Base-by-base conservation (phyloP, 129 eudicot genomes). In the Dittrichia graveolens region DNA sequence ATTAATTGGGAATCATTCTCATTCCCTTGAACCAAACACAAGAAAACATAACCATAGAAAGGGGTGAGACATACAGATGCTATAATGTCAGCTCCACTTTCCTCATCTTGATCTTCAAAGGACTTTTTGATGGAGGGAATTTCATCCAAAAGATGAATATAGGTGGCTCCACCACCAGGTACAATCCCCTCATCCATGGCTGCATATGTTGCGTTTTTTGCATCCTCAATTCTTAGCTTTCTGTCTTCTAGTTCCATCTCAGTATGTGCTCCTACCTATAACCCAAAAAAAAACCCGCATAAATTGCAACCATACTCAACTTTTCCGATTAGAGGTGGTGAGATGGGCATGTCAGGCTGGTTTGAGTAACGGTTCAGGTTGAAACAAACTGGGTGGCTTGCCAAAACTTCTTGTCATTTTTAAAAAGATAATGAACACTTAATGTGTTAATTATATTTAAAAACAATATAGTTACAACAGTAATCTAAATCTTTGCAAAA, bases 141-240 rank as follows among this genome's bases (percentile, higher is more conserved):
- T 69, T 90, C 86, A 54, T 90, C 85, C 7, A 89, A 78, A 69
- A 94, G 89, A 81, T 94, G 98, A 71, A 94, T 60, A 79, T 70
- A 94, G 1, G 98, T 80, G 66, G 95, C 91, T 54, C 98, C 98
- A 16, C 98, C 98, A 72, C 98, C 98, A 55, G 98, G 98, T 8
- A 94, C 96, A 16, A 94, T 83, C 46, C 98, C 98, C 75, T 90
- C 98, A 64, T 80, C 83, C 93, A 94, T 85, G 55, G 98, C 97
- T 78, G 98, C 91, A 79, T 87, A 88, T 12, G 96, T 90, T 67
- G 99, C 96, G 66, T 57, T 82, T 73, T 88, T 90, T 61, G 98
- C 97, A 83, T 90, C 98, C 82, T 94, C 97, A 63, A 88, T 74
- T 77, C 95, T 76, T 58, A 94, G 89, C 75, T 94, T 94, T 15